phyloP scores from a whole-genome alignment of 73 alveolate species.

The Paramecium biaurelia region DNA sequence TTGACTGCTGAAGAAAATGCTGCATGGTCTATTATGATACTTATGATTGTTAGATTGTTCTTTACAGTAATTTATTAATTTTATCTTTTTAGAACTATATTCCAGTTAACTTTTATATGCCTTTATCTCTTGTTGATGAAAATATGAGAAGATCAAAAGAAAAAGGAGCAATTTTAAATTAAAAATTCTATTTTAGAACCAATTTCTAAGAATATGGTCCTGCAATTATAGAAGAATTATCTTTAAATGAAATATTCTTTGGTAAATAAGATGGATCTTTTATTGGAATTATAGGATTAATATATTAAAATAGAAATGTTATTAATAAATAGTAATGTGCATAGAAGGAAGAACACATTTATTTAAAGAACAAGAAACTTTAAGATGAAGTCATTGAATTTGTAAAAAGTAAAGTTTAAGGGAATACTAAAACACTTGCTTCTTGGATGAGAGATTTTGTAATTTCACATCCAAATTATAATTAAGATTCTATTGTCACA shows the following conservation, averaged over 20 bases:
- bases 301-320: slow-evolving; percentile 55
- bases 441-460: slow-evolving; percentile 84
- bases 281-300: slow-evolving; percentile 72
- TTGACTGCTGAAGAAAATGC: slow-evolving; percentile 97
- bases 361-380: slow-evolving; percentile 55
- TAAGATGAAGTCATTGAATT: slow-evolving; percentile 63
- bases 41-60: slow-evolving; percentile 55
- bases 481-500: slow-evolving; percentile 83
- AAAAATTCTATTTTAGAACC: slow-evolving; percentile 88
- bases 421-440: slow-evolving; percentile 91
- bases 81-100: not conserved
- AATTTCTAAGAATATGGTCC: slow-evolving; percentile 71
- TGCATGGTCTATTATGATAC: slow-evolving; percentile 74
- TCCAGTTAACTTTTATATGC: slow-evolving; percentile 55
- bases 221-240: slow-evolving; percentile 75
- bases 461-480: slow-evolving; percentile 81
- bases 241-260: slow-evolving; percentile 80
- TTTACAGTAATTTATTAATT: not conserved
- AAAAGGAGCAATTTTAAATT: slow-evolving; percentile 77
- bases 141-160: slow-evolving; percentile 83
- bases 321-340: slow-evolving; percentile 26
- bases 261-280: slow-evolving; percentile 71
- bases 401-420: slow-evolving; percentile 79
- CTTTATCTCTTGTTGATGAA: slow-evolving; percentile 65
- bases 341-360: not conserved